phyloP scores from a whole-genome alignment of 192 early-diverging fungal genomes.

The Coemansia reversa region DNA sequence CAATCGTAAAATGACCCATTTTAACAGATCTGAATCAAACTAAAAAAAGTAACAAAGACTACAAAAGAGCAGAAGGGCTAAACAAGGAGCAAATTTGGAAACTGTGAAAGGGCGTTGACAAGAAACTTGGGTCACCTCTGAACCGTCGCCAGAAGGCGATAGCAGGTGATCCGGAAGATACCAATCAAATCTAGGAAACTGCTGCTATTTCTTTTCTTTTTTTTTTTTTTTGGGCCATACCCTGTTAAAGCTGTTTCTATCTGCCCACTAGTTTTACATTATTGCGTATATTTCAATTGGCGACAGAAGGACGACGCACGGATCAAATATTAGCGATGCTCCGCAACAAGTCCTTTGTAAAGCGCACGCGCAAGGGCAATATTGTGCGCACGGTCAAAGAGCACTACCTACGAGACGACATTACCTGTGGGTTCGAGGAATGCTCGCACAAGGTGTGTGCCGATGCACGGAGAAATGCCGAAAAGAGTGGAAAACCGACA shows the following conservation, averaged over 20 bases:
- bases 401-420: conserved; percentile 96
- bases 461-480: conserved; percentile 14
- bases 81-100: background rate
- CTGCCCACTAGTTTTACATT: background rate
- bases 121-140: too few relatives aligned
- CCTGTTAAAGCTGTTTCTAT: background rate
- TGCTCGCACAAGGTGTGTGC: conserved; percentile 41
- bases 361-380: conserved; percentile 88
- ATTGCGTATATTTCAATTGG: background rate
- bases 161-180: background rate
- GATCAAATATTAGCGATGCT: conserved; percentile 53
- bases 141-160: background rate
- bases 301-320: background rate
- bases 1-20: conserved; percentile 55
- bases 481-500: conserved; percentile 13
- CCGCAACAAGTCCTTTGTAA: conserved; percentile 80
- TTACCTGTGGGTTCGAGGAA: conserved; percentile 62
- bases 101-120: background rate
- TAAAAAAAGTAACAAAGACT: conserved; percentile 1
- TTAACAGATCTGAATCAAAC: background rate
- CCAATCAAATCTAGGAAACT: background rate
- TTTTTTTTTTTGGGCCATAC: too few relatives aligned
- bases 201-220: background rate
- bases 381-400: conserved; percentile 94
- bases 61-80: background rate